Evolutionary conservation across 768 basidiomycete genomes (phyloP), one percentile per base, ranked within the genome.

Genomic region (Tremella yokohamensis): DNA sequence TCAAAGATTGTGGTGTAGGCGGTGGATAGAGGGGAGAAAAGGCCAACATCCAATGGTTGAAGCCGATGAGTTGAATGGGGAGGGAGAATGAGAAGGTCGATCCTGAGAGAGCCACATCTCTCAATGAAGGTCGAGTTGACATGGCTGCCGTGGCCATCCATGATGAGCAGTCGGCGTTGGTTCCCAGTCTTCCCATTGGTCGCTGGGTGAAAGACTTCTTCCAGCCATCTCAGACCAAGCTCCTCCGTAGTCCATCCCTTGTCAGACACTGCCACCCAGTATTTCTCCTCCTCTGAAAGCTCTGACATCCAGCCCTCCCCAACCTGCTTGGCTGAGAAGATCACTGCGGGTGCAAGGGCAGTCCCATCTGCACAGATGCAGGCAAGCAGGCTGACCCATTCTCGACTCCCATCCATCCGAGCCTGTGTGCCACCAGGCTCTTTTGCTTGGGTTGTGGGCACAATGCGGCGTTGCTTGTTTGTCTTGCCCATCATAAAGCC

Each of bases 141-240:
- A 44, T 58, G 57, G 50, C 57, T 58, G 15, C 38, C 37, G 40
- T 58, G 51, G 15, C 57, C 50, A 44, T 58, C 57, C 8, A 58
- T 15, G 18, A 52, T 58, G 18, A 58, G 42, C 6, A 45, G 42
- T 6, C 42, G 15, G 8, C 4, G 6, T 45, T 16, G 42, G n/a
- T 45, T n/a, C 6, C 15, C 15, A 8, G 42, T 4, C 42, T 22
- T 45, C 6, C 8, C 7, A 4, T 45, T n/a, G n/a, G 42, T 45
- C 22, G 4, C 42, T 6, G 42, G 42, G 22, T 45, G 7, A 16
- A 45, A 45, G 42, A 45, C 7, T 8, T 45, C 42, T 6, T 6
- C 15, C 7, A 45, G 42, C 42, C 42, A 45, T 45, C 42, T 45
- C 6, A 45, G 42, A 8, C 42, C 42, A 18, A 45, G 6, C 42